Conservation (phyloP, 2,329 filamentous ascomycete genomes). For the Dendrostoma leiphaemia region DNA sequence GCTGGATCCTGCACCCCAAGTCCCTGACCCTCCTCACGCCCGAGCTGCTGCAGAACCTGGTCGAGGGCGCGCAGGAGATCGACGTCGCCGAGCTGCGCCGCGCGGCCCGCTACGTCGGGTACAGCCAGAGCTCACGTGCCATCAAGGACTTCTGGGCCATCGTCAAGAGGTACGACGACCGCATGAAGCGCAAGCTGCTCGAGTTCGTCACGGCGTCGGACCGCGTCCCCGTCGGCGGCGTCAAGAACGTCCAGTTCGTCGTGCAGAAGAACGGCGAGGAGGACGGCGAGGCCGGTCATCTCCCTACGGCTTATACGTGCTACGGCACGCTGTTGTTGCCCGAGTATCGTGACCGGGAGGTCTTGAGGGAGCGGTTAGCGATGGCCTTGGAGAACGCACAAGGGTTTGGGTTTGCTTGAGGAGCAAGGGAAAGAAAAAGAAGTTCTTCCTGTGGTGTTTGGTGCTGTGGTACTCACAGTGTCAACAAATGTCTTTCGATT, state of each 20-base stretch:
- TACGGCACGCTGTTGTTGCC: constrained; percentile 87
- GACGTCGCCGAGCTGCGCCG: constrained; percentile 71
- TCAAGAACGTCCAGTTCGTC: constrained; percentile 78
- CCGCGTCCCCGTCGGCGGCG: constrained; percentile 82
- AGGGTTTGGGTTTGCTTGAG: constrained; percentile 82
- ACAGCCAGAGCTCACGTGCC: constrained; percentile 65
- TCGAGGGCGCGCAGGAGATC: constrained; percentile 82
- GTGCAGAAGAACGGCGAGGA: constrained; percentile 75
- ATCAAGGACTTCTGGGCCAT: constrained; percentile 84
- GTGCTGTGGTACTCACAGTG: not conserved
- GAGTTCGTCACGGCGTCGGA: constrained; percentile 96
- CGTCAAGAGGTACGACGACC: constrained; percentile 63
- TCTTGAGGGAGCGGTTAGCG: constrained; percentile 71
- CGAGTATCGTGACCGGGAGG: constrained; percentile 70
- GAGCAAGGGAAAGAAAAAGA: no score
- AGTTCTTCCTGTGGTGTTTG: not conserved
- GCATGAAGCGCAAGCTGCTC: constrained; percentile 72
- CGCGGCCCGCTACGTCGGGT: constrained; percentile 78
- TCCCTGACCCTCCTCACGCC: constrained; percentile 72
- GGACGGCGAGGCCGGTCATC: constrained; percentile 46
- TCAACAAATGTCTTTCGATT: no score
- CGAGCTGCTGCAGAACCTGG: constrained; percentile 67
- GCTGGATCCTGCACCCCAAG: constrained; percentile 67
- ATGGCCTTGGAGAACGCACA: constrained; percentile 85
- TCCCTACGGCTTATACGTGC: constrained; percentile 91